Base-by-base conservation (phyloP, 2,329 filamentous ascomycete genomes). In the Microdochium bolleyi region DNA sequence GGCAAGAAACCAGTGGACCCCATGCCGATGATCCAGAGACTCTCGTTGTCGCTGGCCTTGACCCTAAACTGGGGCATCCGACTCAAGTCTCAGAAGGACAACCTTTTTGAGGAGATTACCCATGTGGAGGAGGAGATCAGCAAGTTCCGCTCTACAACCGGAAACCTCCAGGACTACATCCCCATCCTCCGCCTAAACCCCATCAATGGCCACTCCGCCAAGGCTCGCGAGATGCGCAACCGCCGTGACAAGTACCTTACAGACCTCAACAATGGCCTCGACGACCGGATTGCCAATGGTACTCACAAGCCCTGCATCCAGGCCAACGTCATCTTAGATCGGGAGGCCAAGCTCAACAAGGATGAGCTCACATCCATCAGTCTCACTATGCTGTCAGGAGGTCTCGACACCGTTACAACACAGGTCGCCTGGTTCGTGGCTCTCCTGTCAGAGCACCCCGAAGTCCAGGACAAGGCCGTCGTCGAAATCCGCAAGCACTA, bases 21-120 rank as follows among this genome's bases (percentile, higher is more conserved):
- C 0, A 82, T 85, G 80, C 80, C 83, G 1, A 83, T 85, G 77
- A 85, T 87, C 48, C 83, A 86, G 59, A 77, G 83, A 0, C 72
- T 87, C 0, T 79, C 76, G 13, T 67, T 87, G 3, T 83, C 78
- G n/a, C 70, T 87, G 2, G 76, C 81, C 0, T 64, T 87, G 24
- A 87, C 83, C 0, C 68, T 87, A 16, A 87, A 87, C 61, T 87
- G 82, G 82, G 84, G 84, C 0, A 76, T 78, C 0, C 75, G 84
- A 0, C 77, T 87, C 64, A 73, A 72, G 13, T 80, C 75, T 16
- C 76, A 83, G 52, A 72, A 84, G n/a, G 76, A 82, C 52, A 70
- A 75, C 7, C 67, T 85, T n/a, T 83, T 85, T 55, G 69, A 76
- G 19, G 82, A 85, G 61, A 84, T 85, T 54, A 83, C 78, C 1